Evolutionary conservation across 306 rosid genomes (phyloP), one percentile per base, ranked within the genome.

Genomic region (Abrus precatorius): DNA sequence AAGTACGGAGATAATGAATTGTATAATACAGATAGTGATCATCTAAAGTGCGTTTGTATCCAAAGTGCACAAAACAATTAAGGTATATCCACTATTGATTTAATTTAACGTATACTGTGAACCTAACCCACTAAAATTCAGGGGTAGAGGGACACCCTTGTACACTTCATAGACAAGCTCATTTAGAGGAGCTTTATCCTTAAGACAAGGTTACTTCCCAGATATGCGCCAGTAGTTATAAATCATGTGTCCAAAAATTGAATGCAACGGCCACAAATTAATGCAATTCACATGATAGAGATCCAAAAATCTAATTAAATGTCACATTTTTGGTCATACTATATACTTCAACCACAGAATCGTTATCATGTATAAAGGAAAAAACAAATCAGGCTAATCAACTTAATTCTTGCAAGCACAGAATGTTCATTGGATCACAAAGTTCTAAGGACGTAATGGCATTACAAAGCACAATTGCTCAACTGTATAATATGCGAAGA

Each of bases 381-480:
- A 40, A 52, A 78, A 49, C 64, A 82, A 75, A 75, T 69, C 77
- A 67, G 63, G 68, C 81, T 82, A 82, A 47, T 48, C 66, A 68
- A 60, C 53, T 69, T 70, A 62, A 83, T 69, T 76, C 78, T 76
- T 70, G 60, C 41, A 70, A 83, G 71, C 62, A 83, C 75, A 63
- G 29, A 61, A 69, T 44, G 56, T 77, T 70, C 59, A 77, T 34
- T 33, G 79, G 83, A 77, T 53, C 82, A 77, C 61, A 62, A 76
- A 50, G 69, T 69, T 41, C 0, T 48, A 72, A 77, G 83, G 70
- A 77, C 14, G 79, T 63, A 5, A 56, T 6, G 67, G 66, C 56
- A 30, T 62, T 61, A 33, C 5, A 38, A 78, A 79, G 69, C 81
- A 79, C 74, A 56, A 49, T 59, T 79, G 36, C 87, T 84, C 74